Conservation (phyloP, 495 filamentous ascomycete genomes). For the Neurospora sp. region DNA sequence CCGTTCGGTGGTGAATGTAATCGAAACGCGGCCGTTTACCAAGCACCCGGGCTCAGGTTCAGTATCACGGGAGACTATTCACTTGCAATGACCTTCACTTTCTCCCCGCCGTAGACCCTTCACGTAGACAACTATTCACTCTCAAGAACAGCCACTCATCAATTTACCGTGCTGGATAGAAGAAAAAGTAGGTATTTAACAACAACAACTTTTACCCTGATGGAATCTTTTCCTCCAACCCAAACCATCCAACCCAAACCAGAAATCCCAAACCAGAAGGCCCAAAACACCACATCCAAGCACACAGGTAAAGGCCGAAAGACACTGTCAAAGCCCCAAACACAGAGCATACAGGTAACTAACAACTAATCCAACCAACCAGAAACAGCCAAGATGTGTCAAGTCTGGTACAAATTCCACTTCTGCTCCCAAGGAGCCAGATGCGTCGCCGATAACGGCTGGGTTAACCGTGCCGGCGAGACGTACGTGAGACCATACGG, state of each 20-base stretch:
- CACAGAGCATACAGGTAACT: not conserved
- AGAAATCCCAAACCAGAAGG: not conserved
- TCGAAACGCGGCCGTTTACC: not conserved
- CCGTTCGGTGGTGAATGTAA: not conserved
- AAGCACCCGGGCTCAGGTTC: not conserved
- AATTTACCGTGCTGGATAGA: not conserved
- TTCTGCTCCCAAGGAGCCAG: not conserved
- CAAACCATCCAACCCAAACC: not conserved
- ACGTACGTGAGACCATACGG: not conserved
- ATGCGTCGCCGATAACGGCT: not conserved
- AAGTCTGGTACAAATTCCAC: not conserved
- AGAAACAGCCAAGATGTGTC: not conserved
- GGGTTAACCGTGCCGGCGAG: not conserved
- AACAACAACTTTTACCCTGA: not conserved
- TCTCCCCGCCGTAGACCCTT: not conserved
- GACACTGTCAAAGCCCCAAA: not conserved
- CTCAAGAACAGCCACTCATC: not conserved
- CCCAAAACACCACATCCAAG: not conserved
- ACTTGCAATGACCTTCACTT: not conserved
- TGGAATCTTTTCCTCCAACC: not conserved
- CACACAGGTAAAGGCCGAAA: not conserved
- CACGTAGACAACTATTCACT: not conserved
- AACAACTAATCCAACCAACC: not conserved
- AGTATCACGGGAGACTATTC: not conserved
- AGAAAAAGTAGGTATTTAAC: not conserved